phyloP scores from a whole-genome alignment of 441 rosid genomes.

The Gossypium schwendimanii region DNA sequence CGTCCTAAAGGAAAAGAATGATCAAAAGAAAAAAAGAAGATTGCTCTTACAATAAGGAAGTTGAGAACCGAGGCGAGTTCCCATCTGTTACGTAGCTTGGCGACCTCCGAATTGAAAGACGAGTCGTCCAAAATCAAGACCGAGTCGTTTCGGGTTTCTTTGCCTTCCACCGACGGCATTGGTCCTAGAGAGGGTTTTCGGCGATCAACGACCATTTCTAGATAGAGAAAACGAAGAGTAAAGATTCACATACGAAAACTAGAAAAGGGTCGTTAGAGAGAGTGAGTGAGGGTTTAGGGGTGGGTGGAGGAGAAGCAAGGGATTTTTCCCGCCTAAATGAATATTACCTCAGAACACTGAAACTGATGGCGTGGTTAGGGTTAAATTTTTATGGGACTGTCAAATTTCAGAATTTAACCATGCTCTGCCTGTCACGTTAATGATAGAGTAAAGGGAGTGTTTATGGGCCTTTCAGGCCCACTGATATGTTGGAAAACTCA shows the following conservation, averaged over 20 bases:
- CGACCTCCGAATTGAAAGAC: slow-evolving; percentile 30
- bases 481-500: no score
- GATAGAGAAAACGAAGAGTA: slow-evolving; percentile 5
- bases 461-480: no score
- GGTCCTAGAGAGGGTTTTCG: slow-evolving; percentile 15
- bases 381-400: not conserved
- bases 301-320: slow-evolving; percentile 6
- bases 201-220: slow-evolving; percentile 33
- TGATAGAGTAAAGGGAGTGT: no score
- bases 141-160: slow-evolving; percentile 11
- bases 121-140: slow-evolving; percentile 23
- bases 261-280: not conserved
- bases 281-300: not conserved
- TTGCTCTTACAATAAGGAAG: slow-evolving; percentile 46
- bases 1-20: not conserved
- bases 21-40: not conserved
- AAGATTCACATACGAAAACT: not conserved
- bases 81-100: slow-evolving; percentile 66
- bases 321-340: slow-evolving; percentile 39
- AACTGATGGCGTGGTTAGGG: not conserved
- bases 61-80: slow-evolving; percentile 86
- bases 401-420: not conserved
- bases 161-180: not conserved
- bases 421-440: no score
- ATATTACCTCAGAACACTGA: not conserved